Base-by-base conservation (phyloP, 2,329 filamentous ascomycete species). In the Harringtonia lauricola region DNA sequence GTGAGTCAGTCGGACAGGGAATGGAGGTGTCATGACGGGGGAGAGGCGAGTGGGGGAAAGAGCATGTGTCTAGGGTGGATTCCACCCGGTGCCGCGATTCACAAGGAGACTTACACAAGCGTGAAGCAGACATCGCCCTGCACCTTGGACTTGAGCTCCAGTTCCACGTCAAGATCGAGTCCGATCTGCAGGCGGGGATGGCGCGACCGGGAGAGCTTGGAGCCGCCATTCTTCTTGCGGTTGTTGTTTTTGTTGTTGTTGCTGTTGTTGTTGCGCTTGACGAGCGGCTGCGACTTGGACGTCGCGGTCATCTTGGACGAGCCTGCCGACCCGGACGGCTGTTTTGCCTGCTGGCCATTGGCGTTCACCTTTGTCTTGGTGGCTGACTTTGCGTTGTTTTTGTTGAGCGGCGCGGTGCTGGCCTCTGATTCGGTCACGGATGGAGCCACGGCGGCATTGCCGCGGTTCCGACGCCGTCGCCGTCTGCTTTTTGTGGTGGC, bases 61-160 rank as follows among this genome's bases (percentile, higher is more conserved):
- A 29, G 8, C n/a, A n/a, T n/a, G n/a, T n/a, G n/a, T 6, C 17
- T 22, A 34, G 8, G 18, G 18, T n/a, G n/a, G n/a, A n/a, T n/a
- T n/a, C n/a, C n/a, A n/a, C n/a, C n/a, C n/a, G n/a, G n/a, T n/a
- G n/a, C n/a, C n/a, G n/a, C n/a, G n/a, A n/a, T n/a, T n/a, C n/a
- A 15, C 14, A 13, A 17, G 30, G n/a, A 39, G 7, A 58, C 64
- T 58, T 71, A 86, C 83, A 83, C 76, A 54, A 87, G 66, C 43
- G 74, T 77, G 49, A 87, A 59, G 3, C 81, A 85, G 50, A 88
- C 60, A 64, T 88, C 83, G 50, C 84, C 83, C 53, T 86, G 75
- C 46, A 89, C 83, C 59, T 77, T 80, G n/a, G 84, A 83, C 67
- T 86, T 87, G 46, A 89, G 66, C 61, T 86, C 77, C 52, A 89